A percentile compares a stretch with the other conserved stretches of the same genome.
phyloP scores from a whole-genome alignment of 2,329 filamentous ascomycete genomes.

The Drechslera avenae region DNA sequence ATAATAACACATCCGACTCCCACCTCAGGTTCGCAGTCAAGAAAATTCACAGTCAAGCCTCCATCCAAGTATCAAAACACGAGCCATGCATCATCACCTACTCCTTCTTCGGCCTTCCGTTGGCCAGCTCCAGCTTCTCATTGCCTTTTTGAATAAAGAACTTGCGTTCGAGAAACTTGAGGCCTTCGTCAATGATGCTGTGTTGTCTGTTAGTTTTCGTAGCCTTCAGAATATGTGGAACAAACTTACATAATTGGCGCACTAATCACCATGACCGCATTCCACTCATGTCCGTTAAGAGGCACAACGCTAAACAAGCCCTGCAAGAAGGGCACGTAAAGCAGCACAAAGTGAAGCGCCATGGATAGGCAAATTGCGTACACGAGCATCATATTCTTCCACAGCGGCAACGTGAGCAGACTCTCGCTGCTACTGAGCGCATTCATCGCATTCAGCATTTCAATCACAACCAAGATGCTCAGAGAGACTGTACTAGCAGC shows the following conservation, averaged over 20 bases:
- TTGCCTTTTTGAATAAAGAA: constrained; percentile 40
- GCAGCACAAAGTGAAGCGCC: constrained; percentile 89
- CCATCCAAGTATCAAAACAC: neutral
- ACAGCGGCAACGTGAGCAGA: constrained; percentile 89
- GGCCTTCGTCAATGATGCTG: constrained; percentile 79
- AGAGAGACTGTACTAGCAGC: constrained; percentile 91
- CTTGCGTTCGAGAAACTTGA: constrained; percentile 73
- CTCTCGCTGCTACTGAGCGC: constrained; percentile 94
- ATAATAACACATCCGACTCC: too few species aligned
- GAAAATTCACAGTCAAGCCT: too few species aligned
- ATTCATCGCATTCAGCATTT: constrained; percentile 99
- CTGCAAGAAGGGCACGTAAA: constrained; percentile 91
- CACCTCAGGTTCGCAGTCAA: too few species aligned
- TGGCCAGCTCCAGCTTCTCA: constrained; percentile 25
- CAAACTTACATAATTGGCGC: constrained; percentile 84
- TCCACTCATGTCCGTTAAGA: constrained; percentile 85
- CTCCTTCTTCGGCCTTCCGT: constrained; percentile 40
- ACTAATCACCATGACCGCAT: constrained; percentile 86
- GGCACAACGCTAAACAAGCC: constrained; percentile 88
- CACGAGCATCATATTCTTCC: constrained; percentile 98
- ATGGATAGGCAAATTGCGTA: constrained; percentile 93
- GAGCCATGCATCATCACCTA: constrained; percentile 8
- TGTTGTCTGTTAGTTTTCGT: constrained; percentile 21
- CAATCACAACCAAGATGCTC: constrained; percentile 90
- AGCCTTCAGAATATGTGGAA: neutral